Conservation (phyloP, 1,284 basidiomycete genomes). For the Moesziomyces sp. region DNA sequence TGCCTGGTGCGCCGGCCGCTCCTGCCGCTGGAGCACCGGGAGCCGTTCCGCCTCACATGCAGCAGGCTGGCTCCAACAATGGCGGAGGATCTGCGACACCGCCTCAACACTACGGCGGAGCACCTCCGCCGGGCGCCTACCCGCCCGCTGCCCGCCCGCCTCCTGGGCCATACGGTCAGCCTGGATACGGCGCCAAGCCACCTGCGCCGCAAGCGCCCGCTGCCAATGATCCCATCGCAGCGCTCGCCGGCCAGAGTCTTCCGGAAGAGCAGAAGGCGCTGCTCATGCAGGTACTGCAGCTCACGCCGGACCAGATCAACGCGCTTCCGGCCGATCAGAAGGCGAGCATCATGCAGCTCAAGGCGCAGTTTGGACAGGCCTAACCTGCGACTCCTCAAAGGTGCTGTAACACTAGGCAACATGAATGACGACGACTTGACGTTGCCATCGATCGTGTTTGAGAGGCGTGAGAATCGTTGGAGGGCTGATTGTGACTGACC, state of each 20-base stretch:
- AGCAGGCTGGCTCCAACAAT: constrained; percentile 13
- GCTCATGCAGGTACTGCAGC: constrained; percentile 78
- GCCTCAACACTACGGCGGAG: constrained; percentile 35
- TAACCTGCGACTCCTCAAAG: constrained; percentile 5
- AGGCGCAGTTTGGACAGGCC: constrained; percentile 63
- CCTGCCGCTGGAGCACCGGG: constrained; percentile 6
- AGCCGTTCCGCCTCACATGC: constrained; percentile 41
- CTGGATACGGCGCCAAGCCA: constrained; percentile 18
- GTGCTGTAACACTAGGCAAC: constrained; percentile 15
- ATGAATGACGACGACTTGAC: not conserved
- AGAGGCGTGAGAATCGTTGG: not conserved
- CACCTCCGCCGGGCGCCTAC: constrained; percentile 14
- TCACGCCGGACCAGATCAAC: constrained; percentile 88
- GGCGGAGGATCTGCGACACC: constrained; percentile 35
- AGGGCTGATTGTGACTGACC: no score
- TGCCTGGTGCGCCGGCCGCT: constrained; percentile 13
- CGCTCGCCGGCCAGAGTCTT: constrained; percentile 44
- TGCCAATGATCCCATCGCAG: constrained; percentile 44
- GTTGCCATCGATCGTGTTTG: not conserved
- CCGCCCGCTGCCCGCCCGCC: constrained; percentile 25
- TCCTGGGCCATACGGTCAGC: constrained; percentile 28
- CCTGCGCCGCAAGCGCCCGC: constrained; percentile 20
- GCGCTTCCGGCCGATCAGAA: constrained; percentile 83
- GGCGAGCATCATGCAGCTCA: constrained; percentile 79
- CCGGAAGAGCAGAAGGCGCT: constrained; percentile 61